Percentiles rank a stretch among this genome's conserved stretches.
Evolutionary conservation across 2,329 filamentous ascomycete genomes (phyloP).

Genomic region (Geosmithia flava): DNA sequence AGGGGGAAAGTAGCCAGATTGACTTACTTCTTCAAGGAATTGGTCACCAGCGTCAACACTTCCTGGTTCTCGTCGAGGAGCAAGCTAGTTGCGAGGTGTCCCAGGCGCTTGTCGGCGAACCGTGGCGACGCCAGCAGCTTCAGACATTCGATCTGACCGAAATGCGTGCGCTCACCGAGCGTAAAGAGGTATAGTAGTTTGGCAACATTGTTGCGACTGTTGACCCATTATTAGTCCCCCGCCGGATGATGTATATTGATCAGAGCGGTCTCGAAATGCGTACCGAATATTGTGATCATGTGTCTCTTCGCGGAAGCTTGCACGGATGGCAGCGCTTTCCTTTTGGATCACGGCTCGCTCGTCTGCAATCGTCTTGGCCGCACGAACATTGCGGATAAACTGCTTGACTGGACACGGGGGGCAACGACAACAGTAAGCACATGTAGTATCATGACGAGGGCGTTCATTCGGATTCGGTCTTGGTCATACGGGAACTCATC

Average conservation of each 20-base stretch:
- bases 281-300: constrained; percentile 84
- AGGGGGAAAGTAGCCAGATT: neutral
- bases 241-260: neutral
- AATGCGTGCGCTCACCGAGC: constrained; percentile 91
- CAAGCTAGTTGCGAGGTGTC: constrained; percentile 92
- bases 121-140: constrained; percentile 93
- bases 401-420: constrained; percentile 65
- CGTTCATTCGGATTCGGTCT: neutral
- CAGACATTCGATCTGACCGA: constrained; percentile 97
- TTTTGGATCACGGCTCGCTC: constrained; percentile 98
- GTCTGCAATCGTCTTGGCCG: constrained; percentile 97
- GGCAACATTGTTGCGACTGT: constrained; percentile 96
- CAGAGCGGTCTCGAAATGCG: constrained; percentile 13
- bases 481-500: constrained; percentile 6
- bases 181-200: constrained; percentile 98
- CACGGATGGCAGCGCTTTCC: constrained; percentile 93
- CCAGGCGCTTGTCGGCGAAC: constrained; percentile 93
- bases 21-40: constrained; percentile 87
- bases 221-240: constrained; percentile 1
- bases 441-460: neutral
- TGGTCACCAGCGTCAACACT: constrained; percentile 91
- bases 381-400: constrained; percentile 98
- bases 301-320: constrained; percentile 96
- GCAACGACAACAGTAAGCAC: neutral
- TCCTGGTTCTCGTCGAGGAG: constrained; percentile 97